Conservation (phyloP, 257 asterid species). For the Jaltomata sinuosa region DNA sequence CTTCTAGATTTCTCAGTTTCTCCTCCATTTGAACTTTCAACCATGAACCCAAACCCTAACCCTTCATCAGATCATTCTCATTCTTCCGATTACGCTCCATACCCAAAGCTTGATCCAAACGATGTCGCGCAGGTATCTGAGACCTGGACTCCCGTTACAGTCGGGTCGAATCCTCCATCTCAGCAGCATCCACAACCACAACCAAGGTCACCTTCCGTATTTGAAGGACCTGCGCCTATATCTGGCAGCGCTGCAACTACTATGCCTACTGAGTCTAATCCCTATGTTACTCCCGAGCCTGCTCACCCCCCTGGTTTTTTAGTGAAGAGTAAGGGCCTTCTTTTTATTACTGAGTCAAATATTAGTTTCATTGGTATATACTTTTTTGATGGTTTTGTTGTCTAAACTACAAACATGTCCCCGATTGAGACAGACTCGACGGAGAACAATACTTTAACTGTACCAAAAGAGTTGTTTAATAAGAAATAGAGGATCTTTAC, state of each 20-base stretch:
- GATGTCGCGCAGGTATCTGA: slow-evolving; percentile 53
- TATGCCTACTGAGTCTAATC: slow-evolving; percentile 78
- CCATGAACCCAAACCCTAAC: slow-evolving; percentile 11
- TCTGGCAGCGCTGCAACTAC: slow-evolving; percentile 36
- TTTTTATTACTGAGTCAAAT: background rate
- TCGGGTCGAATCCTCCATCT: slow-evolving; percentile 17
- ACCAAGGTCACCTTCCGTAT: slow-evolving; percentile 5
- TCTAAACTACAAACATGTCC: background rate
- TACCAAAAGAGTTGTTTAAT: background rate
- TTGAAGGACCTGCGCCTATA: slow-evolving; percentile 21
- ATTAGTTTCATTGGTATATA: background rate
- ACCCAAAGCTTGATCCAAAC: slow-evolving; percentile 63
- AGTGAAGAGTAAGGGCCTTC: slow-evolving; percentile 16
- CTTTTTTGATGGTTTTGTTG: background rate
- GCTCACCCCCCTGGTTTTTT: slow-evolving; percentile 30
- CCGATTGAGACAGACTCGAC: too few relatives aligned
- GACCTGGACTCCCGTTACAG: slow-evolving; percentile 43
- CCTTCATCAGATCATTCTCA: slow-evolving; percentile 5
- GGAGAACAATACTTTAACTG: too few relatives aligned
- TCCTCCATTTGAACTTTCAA: too few relatives aligned
- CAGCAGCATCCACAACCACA: too few relatives aligned
- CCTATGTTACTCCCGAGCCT: slow-evolving; percentile 55
- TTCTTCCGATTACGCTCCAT: slow-evolving; percentile 56
- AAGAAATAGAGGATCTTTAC: background rate
- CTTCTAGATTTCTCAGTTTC: too few relatives aligned